Evolutionary conservation across 257 asterid species (phyloP).

Genomic region (Solanum pennellii): DNA sequence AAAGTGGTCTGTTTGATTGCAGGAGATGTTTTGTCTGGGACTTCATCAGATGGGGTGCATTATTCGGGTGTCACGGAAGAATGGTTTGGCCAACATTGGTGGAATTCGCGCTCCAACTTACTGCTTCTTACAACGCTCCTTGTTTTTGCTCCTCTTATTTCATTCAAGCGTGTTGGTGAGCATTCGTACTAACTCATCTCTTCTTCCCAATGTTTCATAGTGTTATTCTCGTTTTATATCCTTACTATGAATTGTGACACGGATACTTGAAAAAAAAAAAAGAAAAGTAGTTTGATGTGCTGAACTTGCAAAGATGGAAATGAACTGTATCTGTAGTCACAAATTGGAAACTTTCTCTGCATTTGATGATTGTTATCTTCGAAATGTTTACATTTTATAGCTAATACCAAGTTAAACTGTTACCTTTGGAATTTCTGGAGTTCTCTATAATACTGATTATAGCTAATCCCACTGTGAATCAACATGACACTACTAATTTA

Average conservation of each 20-base stretch:
- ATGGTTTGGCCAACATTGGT: conserved; percentile 88
- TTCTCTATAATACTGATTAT: no score
- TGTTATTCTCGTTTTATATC: neutral
- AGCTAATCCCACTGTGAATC: no score
- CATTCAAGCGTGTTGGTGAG: conserved; percentile 83
- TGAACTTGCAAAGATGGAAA: neutral
- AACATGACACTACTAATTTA: no score
- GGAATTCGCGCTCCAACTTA: conserved; percentile 58
- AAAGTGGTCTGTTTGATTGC: conserved; percentile 11
- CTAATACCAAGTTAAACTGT: neutral
- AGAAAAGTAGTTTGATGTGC: neutral
- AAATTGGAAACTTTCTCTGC: neutral
- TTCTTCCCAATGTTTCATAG: no score
- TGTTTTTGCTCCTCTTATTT: conserved; percentile 59
- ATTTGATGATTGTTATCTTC: neutral
- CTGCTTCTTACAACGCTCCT: conserved; percentile 54
- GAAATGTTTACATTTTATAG: neutral
- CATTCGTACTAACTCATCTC: neutral
- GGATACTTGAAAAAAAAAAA: neutral
- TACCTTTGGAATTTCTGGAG: no score
- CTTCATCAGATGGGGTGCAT: conserved; percentile 68
- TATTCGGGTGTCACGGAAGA: conserved; percentile 78
- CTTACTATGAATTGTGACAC: neutral
- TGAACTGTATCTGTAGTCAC: neutral
- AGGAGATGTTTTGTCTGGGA: conserved; percentile 89